Evolutionary conservation across 768 basidiomycete species (phyloP).

Genomic region (Rhodotorula paludigena): DNA sequence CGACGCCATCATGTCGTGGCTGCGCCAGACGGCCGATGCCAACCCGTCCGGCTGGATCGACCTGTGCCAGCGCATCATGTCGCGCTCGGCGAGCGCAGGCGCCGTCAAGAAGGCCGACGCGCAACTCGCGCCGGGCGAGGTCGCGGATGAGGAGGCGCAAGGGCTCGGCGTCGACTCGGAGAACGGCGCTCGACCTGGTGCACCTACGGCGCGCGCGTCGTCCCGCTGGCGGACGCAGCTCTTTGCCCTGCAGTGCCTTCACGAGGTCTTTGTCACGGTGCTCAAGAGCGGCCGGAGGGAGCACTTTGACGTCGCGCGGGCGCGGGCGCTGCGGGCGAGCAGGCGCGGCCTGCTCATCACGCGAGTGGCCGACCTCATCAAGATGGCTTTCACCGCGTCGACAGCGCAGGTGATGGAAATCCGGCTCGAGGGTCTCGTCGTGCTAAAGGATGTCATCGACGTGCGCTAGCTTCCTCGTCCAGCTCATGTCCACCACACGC

Average conservation of each 20-base stretch:
- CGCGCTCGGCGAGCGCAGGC: slow-evolving; percentile 66
- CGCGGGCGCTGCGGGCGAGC: slow-evolving; percentile 46
- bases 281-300: slow-evolving; percentile 67
- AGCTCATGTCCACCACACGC: background rate
- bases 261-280: slow-evolving; percentile 76
- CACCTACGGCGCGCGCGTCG: slow-evolving; percentile 44
- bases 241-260: slow-evolving; percentile 87
- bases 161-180: slow-evolving; percentile 66
- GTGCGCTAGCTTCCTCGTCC: slow-evolving; percentile 54
- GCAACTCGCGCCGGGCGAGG: slow-evolving; percentile 46
- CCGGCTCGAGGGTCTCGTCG: slow-evolving; percentile 78
- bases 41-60: slow-evolving; percentile 98
- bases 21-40: slow-evolving; percentile 84
- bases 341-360: slow-evolving; percentile 65
- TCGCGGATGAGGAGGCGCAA: slow-evolving; percentile 87
- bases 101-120: slow-evolving; percentile 60
- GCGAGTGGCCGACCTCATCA: slow-evolving; percentile 85
- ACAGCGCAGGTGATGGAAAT: slow-evolving; percentile 96
- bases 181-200: slow-evolving; percentile 45
- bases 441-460: slow-evolving; percentile 86
- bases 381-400: slow-evolving; percentile 95
- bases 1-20: slow-evolving; percentile 88
- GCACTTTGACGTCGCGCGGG: slow-evolving; percentile 73
- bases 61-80: slow-evolving; percentile 94
- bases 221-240: slow-evolving; percentile 95